Percentiles rank a stretch among this genome's conserved stretches.
Conservation (phyloP, 352 stramenopile genomes). For the Plasmopara muralis region DNA sequence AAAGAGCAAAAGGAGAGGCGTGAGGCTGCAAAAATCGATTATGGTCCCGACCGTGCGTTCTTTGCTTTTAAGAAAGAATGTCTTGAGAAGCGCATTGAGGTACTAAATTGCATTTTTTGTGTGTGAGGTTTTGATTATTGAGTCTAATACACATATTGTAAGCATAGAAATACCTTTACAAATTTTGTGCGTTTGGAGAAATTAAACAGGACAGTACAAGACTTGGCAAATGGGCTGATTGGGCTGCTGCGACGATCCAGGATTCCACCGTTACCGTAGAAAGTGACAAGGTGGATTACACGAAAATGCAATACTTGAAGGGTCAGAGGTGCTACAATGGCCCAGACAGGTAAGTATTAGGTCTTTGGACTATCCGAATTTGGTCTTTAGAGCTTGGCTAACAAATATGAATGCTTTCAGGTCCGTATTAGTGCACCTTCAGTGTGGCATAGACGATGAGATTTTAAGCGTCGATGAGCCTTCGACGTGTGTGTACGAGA, state of each 20-base stretch:
- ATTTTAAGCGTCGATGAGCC: slow-evolving; percentile 89
- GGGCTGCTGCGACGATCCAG: slow-evolving; percentile 15
- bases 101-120: slow-evolving; percentile 12
- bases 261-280: background rate
- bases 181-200: slow-evolving; percentile 78
- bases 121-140: background rate
- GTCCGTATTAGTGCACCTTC: slow-evolving; percentile 64
- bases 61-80: slow-evolving; percentile 73
- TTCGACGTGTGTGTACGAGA: slow-evolving; percentile 90
- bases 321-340: slow-evolving; percentile 91
- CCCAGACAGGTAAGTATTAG: slow-evolving; percentile 43
- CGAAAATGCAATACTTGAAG: slow-evolving; percentile 67
- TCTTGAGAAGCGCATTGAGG: slow-evolving; percentile 71
- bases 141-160: slow-evolving; percentile 4
- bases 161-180: slow-evolving; percentile 81
- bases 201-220: slow-evolving; percentile 74
- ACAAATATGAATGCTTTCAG: slow-evolving; percentile 8
- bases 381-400: background rate
- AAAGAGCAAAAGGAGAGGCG: slow-evolving; percentile 40
- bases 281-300: slow-evolving; percentile 25
- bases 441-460: slow-evolving; percentile 74
- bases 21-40: slow-evolving; percentile 44
- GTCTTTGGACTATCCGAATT: background rate
- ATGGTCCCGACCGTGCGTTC: slow-evolving; percentile 63
- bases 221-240: slow-evolving; percentile 73